These are phyloP conservation scores for Paraleonurus japonicus DNA, from an alignment of 257 asterid species.

Conservation along the genomic window DNA sequence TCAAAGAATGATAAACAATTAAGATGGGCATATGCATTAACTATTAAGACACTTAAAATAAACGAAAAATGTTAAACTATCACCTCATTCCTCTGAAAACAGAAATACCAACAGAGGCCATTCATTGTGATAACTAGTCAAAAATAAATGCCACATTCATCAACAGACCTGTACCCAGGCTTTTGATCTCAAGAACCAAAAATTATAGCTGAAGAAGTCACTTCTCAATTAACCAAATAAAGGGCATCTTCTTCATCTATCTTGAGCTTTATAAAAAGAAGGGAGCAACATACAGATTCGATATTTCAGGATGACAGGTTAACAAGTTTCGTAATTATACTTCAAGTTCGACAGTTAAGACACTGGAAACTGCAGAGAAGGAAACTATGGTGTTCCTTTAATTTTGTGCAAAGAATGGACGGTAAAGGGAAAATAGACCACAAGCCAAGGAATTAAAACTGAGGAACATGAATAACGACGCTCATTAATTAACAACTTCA, in stretches of 20 bases:
- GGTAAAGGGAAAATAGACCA: background rate
- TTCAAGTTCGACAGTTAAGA: background rate
- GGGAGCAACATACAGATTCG: background rate
- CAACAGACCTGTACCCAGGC: no score
- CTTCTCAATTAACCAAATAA: background rate
- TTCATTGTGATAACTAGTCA: no score
- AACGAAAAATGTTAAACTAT: no score
- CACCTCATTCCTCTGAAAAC: no score
- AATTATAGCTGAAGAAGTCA: no score
- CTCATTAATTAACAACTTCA: background rate
- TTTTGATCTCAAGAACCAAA: no score
- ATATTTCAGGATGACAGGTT: background rate
- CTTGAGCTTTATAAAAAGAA: background rate
- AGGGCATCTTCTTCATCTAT: constrained; percentile 3
- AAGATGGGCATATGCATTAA: no score
- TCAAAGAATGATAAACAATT: no score
- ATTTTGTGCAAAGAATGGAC: background rate
- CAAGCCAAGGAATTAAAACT: background rate
- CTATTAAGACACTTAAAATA: no score
- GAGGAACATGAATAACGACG: background rate
- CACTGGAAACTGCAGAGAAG: background rate
- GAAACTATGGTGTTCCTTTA: background rate
- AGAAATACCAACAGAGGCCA: no score
- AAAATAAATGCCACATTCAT: no score
- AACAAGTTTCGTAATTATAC: background rate